These are phyloP conservation scores for Lichenothelia convexa DNA, from an alignment of 495 filamentous ascomycete genomes.

Conservation along the genomic window DNA sequence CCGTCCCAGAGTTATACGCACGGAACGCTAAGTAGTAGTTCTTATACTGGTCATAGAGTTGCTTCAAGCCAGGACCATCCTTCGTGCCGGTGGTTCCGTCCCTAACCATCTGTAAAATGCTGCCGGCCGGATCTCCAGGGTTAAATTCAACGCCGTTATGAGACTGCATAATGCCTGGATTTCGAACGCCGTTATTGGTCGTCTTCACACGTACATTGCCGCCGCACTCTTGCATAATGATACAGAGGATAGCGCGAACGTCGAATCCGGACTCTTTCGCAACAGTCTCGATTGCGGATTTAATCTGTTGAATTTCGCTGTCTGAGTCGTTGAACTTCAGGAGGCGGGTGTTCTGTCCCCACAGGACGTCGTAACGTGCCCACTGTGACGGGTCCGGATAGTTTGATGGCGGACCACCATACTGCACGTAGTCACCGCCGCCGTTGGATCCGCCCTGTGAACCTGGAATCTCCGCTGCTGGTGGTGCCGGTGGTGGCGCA, in stretches of 20 bases:
- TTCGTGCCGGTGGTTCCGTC: slow-evolving; percentile 10
- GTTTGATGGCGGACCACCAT: too few relatives aligned
- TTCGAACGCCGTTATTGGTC: slow-evolving; percentile 26
- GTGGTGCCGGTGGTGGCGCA: too few relatives aligned
- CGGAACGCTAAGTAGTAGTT: slow-evolving; percentile 7
- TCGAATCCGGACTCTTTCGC: slow-evolving; percentile 6
- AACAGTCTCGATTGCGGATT: slow-evolving; percentile 9
- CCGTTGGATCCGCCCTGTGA: too few relatives aligned
- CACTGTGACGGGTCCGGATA: neutral
- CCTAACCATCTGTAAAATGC: slow-evolving; percentile 12
- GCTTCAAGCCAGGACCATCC: slow-evolving; percentile 8
- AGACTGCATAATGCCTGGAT: slow-evolving; percentile 37
- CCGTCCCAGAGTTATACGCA: slow-evolving; percentile 11
- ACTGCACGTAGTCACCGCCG: too few relatives aligned
- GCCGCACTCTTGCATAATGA: slow-evolving; percentile 13
- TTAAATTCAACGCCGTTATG: slow-evolving; percentile 6
- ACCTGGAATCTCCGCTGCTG: too few relatives aligned
- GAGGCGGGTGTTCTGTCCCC: neutral
- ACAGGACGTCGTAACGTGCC: neutral
- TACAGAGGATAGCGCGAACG: slow-evolving; percentile 11
- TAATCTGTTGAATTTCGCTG: slow-evolving; percentile 1
- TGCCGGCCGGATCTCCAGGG: slow-evolving; percentile 3
- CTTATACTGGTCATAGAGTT: slow-evolving; percentile 3
- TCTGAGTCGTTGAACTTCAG: neutral
- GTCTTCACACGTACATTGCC: slow-evolving; percentile 24